phyloP scores from a whole-genome alignment of 1,139 yeast genomes.

The Geotrichum macrosporum region DNA sequence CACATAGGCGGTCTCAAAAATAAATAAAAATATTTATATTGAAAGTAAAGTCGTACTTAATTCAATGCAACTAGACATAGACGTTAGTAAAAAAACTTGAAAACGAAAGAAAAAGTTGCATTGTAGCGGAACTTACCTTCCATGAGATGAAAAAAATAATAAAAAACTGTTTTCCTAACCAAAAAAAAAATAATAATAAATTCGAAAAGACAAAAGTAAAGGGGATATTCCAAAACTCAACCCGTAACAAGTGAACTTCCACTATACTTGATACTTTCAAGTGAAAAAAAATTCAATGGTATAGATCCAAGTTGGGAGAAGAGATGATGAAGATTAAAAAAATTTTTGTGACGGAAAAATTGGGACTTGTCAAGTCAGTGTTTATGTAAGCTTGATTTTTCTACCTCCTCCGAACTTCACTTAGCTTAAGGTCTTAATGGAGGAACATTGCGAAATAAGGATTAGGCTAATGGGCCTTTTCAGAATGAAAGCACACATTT shows the following conservation, averaged over 20 bases:
- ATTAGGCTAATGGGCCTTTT: no score
- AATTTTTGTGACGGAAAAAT: slow-evolving; percentile 1
- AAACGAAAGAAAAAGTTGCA: neutral
- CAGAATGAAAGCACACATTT: no score
- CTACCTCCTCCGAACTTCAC: no score
- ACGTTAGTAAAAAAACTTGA: neutral
- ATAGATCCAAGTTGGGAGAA: neutral
- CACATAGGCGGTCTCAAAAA: slow-evolving; percentile 5
- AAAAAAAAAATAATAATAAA: no score
- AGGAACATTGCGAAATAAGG: no score
- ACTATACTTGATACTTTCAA: neutral
- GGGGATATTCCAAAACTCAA: neutral
- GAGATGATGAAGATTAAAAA: slow-evolving; percentile 2
- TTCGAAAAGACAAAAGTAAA: neutral
- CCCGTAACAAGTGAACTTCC: neutral
- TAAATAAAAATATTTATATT: neutral
- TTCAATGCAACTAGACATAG: neutral
- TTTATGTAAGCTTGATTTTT: neutral
- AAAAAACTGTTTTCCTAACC: no score
- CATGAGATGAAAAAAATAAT: neutral
- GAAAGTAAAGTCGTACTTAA: neutral
- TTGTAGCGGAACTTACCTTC: neutral
- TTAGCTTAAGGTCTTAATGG: no score
- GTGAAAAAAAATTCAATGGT: slow-evolving; percentile 3
- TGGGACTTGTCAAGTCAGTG: neutral